A percentile compares a stretch with the other conserved stretches of the same genome.
phyloP scores from a whole-genome alignment of 257 asterid genomes.

The Gentiana macrophylla region DNA sequence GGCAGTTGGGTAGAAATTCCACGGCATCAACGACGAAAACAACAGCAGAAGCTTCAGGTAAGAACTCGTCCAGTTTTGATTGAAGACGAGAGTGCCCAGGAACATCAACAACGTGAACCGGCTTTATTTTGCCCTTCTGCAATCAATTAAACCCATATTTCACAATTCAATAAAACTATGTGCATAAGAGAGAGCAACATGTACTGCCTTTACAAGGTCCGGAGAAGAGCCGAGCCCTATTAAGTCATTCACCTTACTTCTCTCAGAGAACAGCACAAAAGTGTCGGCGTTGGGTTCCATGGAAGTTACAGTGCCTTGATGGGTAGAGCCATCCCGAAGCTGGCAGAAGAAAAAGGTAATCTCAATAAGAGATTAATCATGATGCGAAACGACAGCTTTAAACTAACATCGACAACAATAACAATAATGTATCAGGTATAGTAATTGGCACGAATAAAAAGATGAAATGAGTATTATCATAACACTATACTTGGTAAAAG shows the following conservation, averaged over 20 bases:
- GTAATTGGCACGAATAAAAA: no score
- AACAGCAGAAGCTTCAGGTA: conserved; percentile 67
- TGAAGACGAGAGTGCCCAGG: conserved; percentile 88
- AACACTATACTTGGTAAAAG: conserved; percentile 13
- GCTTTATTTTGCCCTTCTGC: conserved; percentile 65
- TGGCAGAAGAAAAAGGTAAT: conserved; percentile 11
- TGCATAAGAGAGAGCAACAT: neutral
- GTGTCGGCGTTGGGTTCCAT: conserved; percentile 80
- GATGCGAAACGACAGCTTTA: conserved; percentile 2
- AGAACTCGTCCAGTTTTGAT: conserved; percentile 59
- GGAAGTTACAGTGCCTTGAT: conserved; percentile 83
- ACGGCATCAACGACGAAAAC: conserved; percentile 73
- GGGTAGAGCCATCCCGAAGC: conserved; percentile 89
- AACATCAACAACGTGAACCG: conserved; percentile 68
- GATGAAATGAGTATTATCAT: no score
- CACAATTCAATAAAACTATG: neutral
- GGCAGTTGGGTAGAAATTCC: conserved; percentile 71
- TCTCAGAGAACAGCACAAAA: conserved; percentile 58
- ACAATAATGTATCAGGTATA: no score
- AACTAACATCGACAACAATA: no score
- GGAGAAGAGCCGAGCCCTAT: neutral
- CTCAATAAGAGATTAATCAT: no score
- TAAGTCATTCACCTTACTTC: conserved; percentile 35
- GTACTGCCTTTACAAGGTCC: no score
- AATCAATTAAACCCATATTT: conserved; percentile 5